Evolutionary conservation across 306 rosid species (phyloP).

Genomic region (Begonia peltatifolia): DNA sequence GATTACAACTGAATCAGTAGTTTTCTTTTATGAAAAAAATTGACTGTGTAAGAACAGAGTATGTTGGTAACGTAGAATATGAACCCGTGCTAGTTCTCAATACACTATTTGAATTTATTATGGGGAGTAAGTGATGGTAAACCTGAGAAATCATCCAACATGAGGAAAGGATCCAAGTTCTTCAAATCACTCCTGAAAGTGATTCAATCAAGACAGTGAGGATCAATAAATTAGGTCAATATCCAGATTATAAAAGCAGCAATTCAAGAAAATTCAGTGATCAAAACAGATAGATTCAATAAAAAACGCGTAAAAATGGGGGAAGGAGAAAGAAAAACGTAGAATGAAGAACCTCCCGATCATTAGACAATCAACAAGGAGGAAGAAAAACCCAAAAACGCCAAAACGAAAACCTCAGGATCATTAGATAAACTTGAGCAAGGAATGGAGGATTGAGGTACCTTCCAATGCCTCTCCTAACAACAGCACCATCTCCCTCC

Average conservation of each 20-base stretch:
- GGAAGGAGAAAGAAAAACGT: not conserved
- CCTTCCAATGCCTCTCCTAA: conserved; percentile 49
- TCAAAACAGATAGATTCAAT: not conserved
- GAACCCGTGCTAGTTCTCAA: no score
- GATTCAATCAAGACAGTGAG: not conserved
- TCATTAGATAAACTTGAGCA: no score
- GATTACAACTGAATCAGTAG: not conserved
- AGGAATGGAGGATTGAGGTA: not conserved
- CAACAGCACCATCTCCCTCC: conserved; percentile 38
- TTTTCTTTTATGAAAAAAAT: no score
- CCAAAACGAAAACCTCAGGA: no score
- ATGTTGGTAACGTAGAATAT: no score
- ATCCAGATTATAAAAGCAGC: conserved; percentile 4
- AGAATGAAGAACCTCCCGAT: no score
- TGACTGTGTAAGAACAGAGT: no score
- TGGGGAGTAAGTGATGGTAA: not conserved
- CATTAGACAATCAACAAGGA: not conserved
- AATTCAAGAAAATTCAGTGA: not conserved
- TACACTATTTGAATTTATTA: no score
- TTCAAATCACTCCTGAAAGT: conserved; percentile 28
- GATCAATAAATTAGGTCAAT: not conserved
- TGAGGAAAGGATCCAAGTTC: conserved; percentile 45
- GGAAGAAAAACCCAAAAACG: no score
- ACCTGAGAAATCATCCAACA: conserved; percentile 51
- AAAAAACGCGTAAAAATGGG: not conserved